A percentile compares a stretch with the other conserved stretches of the same genome.
Conservation (phyloP, 768 basidiomycete genomes). For the Termitomyces sp. region DNA sequence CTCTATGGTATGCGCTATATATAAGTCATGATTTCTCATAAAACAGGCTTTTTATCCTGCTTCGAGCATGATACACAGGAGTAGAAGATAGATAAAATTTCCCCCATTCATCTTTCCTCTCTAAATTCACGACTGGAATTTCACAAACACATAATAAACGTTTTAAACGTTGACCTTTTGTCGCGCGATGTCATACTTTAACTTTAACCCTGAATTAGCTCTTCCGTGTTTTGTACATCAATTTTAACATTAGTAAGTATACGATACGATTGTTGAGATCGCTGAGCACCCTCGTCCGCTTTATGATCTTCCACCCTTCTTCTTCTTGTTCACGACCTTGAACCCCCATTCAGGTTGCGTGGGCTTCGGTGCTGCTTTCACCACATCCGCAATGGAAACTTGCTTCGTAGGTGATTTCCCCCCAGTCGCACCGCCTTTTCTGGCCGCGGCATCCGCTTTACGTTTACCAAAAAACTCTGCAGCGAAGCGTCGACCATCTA, state of each 20-base stretch:
- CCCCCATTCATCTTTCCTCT: no score
- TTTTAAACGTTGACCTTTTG: no score
- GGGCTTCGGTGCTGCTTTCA: slow-evolving; percentile 81
- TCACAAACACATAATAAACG: no score
- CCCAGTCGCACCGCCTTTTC: slow-evolving; percentile 33
- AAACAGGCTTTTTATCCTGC: no score
- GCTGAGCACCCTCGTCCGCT: neutral
- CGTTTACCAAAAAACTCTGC: slow-evolving; percentile 85
- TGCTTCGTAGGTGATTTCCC: slow-evolving; percentile 42
- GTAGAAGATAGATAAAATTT: no score
- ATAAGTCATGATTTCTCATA: no score
- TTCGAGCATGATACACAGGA: no score
- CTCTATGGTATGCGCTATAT: no score
- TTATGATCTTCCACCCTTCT: slow-evolving; percentile 66
- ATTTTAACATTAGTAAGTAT: slow-evolving; percentile 11
- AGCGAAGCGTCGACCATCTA: slow-evolving; percentile 94
- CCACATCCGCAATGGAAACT: slow-evolving; percentile 81
- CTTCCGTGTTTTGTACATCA: slow-evolving; percentile 8
- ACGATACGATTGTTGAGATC: neutral
- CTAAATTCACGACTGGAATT: neutral
- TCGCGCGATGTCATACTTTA: neutral
- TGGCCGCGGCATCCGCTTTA: slow-evolving; percentile 67
- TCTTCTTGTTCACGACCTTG: slow-evolving; percentile 95
- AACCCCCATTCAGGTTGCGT: slow-evolving; percentile 79
- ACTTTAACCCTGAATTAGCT: slow-evolving; percentile 6